Percentiles rank a stretch among this genome's conserved stretches.
Conservation (phyloP, 805 yeast genomes). For the Yarrowia bubula region DNA sequence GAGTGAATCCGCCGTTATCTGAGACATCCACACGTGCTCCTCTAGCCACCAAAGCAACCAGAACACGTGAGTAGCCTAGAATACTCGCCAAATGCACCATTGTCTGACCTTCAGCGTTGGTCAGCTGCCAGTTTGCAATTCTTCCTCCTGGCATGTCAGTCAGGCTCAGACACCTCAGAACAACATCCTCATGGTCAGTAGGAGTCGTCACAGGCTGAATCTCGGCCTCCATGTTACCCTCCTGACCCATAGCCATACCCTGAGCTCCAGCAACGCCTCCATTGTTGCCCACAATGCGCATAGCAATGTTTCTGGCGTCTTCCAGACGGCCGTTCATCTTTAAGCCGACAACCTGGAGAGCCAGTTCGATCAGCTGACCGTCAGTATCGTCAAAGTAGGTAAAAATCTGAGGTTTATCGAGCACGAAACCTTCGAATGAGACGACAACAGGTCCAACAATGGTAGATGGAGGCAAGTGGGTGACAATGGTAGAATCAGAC, state of each 20-base stretch:
- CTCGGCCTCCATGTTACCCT: not conserved
- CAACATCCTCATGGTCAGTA: conserved; percentile 23
- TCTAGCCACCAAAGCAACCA: conserved; percentile 60
- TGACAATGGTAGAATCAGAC: conserved; percentile 91
- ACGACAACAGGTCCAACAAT: conserved; percentile 91
- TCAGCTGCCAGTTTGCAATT: conserved; percentile 26
- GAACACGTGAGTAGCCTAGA: conserved; percentile 65
- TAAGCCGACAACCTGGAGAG: conserved; percentile 92
- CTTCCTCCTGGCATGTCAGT: conserved; percentile 21
- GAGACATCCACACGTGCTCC: conserved; percentile 60
- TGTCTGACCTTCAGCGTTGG: conserved; percentile 56
- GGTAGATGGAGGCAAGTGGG: conserved; percentile 88
- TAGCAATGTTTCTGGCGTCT: conserved; percentile 91
- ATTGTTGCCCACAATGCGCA: conserved; percentile 72
- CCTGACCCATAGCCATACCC: not conserved
- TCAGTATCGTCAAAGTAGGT: conserved; percentile 96
- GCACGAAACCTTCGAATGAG: conserved; percentile 60
- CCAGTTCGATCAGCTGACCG: conserved; percentile 88
- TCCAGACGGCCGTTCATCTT: conserved; percentile 95
- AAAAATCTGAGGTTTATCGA: conserved; percentile 55
- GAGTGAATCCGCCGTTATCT: conserved; percentile 81
- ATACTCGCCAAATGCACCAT: conserved; percentile 81
- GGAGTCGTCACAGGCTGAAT: not conserved
- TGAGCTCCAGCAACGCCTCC: conserved; percentile 20
- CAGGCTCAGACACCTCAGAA: conserved; percentile 18